Conservation (phyloP, 805 yeast genomes). For the Torulaspora maleeae region DNA sequence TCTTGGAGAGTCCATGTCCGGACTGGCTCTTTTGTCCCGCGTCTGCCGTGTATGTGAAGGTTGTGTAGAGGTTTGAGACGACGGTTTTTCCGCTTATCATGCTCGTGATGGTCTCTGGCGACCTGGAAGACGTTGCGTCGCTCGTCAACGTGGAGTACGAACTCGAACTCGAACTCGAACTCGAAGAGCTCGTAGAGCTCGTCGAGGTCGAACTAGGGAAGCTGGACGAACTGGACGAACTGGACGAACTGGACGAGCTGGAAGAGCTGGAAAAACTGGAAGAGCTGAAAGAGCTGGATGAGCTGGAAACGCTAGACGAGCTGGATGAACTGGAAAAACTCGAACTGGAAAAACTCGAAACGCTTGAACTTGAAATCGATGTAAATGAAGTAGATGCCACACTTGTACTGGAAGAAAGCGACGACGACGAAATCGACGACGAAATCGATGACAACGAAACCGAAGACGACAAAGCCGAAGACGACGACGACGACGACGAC, state of each 20-base stretch:
- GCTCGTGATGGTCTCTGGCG: slow-evolving; percentile 24
- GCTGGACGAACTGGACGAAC: slow-evolving; percentile 3
- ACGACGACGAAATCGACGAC: slow-evolving; percentile 5
- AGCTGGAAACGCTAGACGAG: not conserved
- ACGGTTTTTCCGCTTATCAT: slow-evolving; percentile 35
- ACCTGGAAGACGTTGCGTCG: slow-evolving; percentile 6
- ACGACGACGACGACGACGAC: slow-evolving; percentile 4
- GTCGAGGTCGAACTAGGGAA: not conserved
- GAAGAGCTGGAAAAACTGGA: not conserved
- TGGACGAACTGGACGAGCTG: slow-evolving; percentile 5
- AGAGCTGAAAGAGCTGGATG: not conserved
- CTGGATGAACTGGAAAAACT: slow-evolving; percentile 3
- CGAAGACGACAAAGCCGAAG: not conserved
- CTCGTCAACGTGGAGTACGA: slow-evolving; percentile 1
- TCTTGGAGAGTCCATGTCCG: slow-evolving; percentile 42
- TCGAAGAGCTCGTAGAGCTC: slow-evolving; percentile 2
- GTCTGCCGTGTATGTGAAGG: slow-evolving; percentile 29
- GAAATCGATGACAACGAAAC: slow-evolving; percentile 4
- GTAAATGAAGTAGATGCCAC: slow-evolving; percentile 16
- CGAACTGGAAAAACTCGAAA: slow-evolving; percentile 6
- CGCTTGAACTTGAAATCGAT: no score
- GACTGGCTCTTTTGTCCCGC: slow-evolving; percentile 8
- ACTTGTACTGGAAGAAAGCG: slow-evolving; percentile 5
- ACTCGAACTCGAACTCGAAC: not conserved
- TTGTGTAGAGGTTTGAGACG: slow-evolving; percentile 31